These are phyloP conservation scores for Alternaria sp. DNA, from an alignment of 2,329 filamentous ascomycete genomes.

Conservation along the genomic window DNA sequence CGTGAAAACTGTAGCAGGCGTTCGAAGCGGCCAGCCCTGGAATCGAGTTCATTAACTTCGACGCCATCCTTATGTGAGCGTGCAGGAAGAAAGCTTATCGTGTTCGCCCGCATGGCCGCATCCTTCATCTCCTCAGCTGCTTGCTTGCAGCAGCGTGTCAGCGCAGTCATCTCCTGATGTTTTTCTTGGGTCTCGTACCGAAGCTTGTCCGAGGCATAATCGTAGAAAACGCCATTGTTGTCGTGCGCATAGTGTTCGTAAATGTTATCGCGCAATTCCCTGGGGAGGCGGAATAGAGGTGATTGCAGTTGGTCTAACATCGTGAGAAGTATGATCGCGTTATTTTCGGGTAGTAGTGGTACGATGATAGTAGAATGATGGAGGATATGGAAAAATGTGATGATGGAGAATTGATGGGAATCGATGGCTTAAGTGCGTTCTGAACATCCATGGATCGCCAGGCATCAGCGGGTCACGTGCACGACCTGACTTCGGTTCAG, in stretches of 20 bases:
- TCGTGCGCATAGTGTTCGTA: neutral
- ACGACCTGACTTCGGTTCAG: neutral
- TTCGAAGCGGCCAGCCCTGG: neutral
- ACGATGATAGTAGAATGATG: too few relatives aligned
- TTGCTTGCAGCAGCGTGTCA: neutral
- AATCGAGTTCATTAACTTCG: neutral
- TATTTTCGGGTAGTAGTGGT: too few relatives aligned
- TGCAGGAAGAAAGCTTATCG: neutral
- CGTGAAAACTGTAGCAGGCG: too few relatives aligned
- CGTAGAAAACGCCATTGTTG: neutral
- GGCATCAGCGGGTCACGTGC: neutral
- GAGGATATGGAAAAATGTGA: too few relatives aligned
- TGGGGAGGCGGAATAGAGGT: neutral
- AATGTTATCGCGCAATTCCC: neutral
- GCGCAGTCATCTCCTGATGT: neutral
- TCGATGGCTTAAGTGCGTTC: neutral
- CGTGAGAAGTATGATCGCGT: too few relatives aligned
- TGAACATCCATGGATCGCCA: neutral
- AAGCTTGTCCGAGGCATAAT: neutral
- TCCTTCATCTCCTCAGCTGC: neutral
- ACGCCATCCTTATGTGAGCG: fast-evolving
- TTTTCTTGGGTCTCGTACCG: neutral
- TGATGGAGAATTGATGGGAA: too few relatives aligned
- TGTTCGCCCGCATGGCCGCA: neutral
- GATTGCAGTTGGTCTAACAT: neutral